Evolutionary conservation across 768 basidiomycete species (phyloP).

Genomic region (Mycena rosella): DNA sequence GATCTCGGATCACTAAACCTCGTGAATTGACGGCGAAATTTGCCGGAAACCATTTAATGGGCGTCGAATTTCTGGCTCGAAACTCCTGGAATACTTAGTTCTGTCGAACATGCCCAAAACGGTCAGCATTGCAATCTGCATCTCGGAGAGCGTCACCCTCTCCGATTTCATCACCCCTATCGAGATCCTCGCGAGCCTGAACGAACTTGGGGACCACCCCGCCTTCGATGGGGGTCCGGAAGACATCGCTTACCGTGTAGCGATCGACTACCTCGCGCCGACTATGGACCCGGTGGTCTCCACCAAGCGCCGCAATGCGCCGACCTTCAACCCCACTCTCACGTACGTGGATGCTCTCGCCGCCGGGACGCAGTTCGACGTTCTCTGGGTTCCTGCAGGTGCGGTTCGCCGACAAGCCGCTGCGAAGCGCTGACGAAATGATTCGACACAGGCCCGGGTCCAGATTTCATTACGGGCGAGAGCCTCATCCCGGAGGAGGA

Average conservation of each 20-base stretch:
- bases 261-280: constrained; percentile 29
- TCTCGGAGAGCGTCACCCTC: constrained; percentile 32
- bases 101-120: constrained; percentile 28
- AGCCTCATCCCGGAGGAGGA: constrained; percentile 13
- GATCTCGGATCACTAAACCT: no score
- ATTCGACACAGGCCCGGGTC: constrained; percentile 14
- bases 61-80: no score
- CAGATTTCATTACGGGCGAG: constrained; percentile 5
- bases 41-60: no score
- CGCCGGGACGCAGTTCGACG: constrained; percentile 30
- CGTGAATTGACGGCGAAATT: no score
- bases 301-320: not conserved
- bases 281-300: constrained; percentile 30
- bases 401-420: no score
- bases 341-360: constrained; percentile 24
- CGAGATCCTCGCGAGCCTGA: constrained; percentile 28
- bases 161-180: constrained; percentile 31
- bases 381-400: constrained; percentile 34
- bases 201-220: no score
- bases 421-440: not conserved
- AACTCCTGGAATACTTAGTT: no score
- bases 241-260: not conserved
- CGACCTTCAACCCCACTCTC: constrained; percentile 31
- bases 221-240: not conserved
- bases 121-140: constrained; percentile 32